phyloP scores from a whole-genome alignment of 2,329 filamentous ascomycete species.

The Monilinia laxa region DNA sequence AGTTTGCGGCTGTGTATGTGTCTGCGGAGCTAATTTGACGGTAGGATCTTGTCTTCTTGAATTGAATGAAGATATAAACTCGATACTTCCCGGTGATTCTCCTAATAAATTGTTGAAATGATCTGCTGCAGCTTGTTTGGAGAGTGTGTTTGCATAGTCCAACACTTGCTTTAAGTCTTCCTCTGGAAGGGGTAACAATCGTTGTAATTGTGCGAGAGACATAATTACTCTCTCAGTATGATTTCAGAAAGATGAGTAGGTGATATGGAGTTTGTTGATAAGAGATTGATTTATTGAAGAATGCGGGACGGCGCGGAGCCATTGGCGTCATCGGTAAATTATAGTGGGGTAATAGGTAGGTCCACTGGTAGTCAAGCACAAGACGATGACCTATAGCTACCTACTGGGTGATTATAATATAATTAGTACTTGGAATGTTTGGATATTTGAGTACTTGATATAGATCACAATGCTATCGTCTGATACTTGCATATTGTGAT shows the following conservation, averaged over 20 bases:
- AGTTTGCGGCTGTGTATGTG: conserved; percentile 13
- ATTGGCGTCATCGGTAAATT: too few relatives aligned
- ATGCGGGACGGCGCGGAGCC: background rate
- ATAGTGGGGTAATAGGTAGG: too few relatives aligned
- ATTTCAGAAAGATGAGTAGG: background rate
- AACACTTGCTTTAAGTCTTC: conserved; percentile 81
- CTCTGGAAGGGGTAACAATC: conserved; percentile 80
- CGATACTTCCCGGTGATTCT: conserved; percentile 72
- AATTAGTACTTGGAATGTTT: too few relatives aligned
- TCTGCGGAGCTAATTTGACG: conserved; percentile 21
- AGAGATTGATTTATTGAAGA: background rate
- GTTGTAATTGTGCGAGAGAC: conserved; percentile 67
- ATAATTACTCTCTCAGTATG: conserved; percentile 27
- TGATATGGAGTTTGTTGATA: background rate
- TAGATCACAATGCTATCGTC: too few relatives aligned
- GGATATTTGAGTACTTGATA: too few relatives aligned
- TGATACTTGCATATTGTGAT: too few relatives aligned
- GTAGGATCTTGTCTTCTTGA: conserved; percentile 54
- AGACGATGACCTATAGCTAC: too few relatives aligned
- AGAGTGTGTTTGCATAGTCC: conserved; percentile 74
- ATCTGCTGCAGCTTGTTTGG: conserved; percentile 73
- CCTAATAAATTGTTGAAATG: conserved; percentile 88
- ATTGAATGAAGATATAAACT: conserved; percentile 76
- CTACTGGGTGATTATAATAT: too few relatives aligned
- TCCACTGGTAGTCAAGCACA: too few relatives aligned